Percentiles rank a stretch among this genome's conserved stretches.
These are phyloP conservation scores for Diaporthe aspalathi DNA, from an alignment of 2,329 filamentous ascomycete genomes.

Conservation along the genomic window DNA sequence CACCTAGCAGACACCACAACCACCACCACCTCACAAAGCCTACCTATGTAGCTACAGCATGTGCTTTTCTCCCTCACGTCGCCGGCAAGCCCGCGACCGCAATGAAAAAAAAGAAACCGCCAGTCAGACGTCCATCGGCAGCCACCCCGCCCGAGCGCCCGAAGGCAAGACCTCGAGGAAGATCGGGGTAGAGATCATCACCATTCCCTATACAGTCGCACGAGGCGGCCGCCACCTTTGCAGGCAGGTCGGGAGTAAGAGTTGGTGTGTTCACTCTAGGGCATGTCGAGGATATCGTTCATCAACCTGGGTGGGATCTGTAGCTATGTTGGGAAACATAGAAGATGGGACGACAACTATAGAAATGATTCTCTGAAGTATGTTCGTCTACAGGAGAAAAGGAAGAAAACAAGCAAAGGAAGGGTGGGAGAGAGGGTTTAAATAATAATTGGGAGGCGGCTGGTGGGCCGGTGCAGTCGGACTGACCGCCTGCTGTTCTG, in stretches of 20 bases:
- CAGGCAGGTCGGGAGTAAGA: slow-evolving; percentile 70
- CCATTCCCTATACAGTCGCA: slow-evolving; percentile 81
- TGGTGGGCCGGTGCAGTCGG: neutral
- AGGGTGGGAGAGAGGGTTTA: slow-evolving; percentile 47
- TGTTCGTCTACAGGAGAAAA: slow-evolving; percentile 69
- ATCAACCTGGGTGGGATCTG: slow-evolving; percentile 97
- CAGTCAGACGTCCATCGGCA: slow-evolving; percentile 93
- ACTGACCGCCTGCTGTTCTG: slow-evolving; percentile 5
- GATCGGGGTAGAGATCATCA: slow-evolving; percentile 92
- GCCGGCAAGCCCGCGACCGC: slow-evolving; percentile 31
- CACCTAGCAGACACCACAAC: too few relatives aligned
- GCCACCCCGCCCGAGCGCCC: slow-evolving; percentile 83
- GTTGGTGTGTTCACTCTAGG: slow-evolving; percentile 83
- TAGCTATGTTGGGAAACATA: slow-evolving; percentile 93
- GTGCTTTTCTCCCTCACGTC: slow-evolving; percentile 36
- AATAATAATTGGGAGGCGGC: slow-evolving; percentile 50
- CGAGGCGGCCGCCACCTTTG: slow-evolving; percentile 66
- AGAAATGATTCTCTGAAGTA: slow-evolving; percentile 93
- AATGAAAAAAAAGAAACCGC: slow-evolving; percentile 54
- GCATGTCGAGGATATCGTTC: slow-evolving; percentile 84
- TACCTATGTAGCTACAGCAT: too few relatives aligned
- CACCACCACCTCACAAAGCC: too few relatives aligned
- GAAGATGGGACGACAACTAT: slow-evolving; percentile 91
- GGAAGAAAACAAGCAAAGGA: slow-evolving; percentile 49
- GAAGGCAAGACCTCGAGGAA: slow-evolving; percentile 73